A percentile compares a stretch with the other conserved stretches of the same genome.
phyloP scores from a whole-genome alignment of 495 filamentous ascomycete genomes.

The Entonaema liquescens region DNA sequence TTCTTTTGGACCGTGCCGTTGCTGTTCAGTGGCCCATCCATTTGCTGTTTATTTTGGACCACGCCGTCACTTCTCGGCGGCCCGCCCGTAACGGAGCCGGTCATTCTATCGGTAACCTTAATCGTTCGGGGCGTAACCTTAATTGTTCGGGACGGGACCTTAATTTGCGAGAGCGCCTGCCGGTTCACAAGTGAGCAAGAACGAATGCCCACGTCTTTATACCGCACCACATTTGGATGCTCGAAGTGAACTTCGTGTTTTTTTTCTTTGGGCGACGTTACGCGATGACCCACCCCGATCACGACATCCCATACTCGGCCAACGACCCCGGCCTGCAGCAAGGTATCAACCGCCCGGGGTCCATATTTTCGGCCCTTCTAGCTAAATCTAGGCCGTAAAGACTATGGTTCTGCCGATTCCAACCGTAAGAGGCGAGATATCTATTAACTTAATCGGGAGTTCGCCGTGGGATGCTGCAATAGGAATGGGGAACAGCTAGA shows the following conservation, averaged over 20 bases:
- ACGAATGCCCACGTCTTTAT: background rate
- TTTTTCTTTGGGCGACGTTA: background rate
- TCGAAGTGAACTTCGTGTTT: background rate
- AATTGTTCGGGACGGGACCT: too few species aligned
- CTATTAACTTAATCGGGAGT: background rate
- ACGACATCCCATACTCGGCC: slow-evolving; percentile 36
- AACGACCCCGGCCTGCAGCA: slow-evolving; percentile 19
- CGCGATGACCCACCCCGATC: slow-evolving; percentile 40
- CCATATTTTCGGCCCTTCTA: slow-evolving; percentile 17
- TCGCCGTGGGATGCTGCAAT: background rate
- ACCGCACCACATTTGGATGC: background rate
- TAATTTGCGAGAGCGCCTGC: too few species aligned
- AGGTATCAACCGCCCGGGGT: background rate
- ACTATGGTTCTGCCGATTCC: slow-evolving; percentile 4
- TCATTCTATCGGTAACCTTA: slow-evolving; percentile 10
- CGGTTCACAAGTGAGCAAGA: too few species aligned
- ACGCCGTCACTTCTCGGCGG: background rate
- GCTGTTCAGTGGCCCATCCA: too few species aligned
- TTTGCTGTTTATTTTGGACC: too few species aligned
- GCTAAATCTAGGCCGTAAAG: background rate
- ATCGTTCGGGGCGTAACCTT: background rate
- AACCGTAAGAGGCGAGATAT: background rate
- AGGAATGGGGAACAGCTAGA: background rate
- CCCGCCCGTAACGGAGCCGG: background rate
- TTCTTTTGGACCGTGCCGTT: background rate